These are phyloP conservation scores for Euryodendron excelsum DNA, from an alignment of 148 eudicot genomes.

Conservation along the genomic window DNA sequence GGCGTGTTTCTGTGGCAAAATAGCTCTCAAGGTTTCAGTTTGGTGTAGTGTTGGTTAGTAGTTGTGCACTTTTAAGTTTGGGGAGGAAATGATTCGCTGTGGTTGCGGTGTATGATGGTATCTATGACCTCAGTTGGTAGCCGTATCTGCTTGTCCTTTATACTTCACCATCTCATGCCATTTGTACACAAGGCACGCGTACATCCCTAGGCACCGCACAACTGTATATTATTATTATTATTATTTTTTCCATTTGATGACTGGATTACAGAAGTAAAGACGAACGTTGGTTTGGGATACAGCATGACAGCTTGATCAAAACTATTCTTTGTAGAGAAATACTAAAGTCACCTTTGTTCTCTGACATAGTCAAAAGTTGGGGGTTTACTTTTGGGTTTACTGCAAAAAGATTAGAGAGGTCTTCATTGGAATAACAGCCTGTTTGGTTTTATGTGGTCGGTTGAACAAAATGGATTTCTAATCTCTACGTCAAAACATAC, in stretches of 20 bases:
- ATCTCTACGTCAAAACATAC: not conserved
- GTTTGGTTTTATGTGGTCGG: not conserved
- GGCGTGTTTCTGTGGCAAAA: slow-evolving; percentile 9
- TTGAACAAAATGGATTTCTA: not conserved
- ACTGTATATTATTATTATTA: too few species aligned
- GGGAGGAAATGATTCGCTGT: not conserved
- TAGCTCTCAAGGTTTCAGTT: slow-evolving; percentile 6
- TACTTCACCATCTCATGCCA: not conserved
- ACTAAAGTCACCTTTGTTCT: not conserved
- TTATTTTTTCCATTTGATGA: not conserved
- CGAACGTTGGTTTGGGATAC: not conserved
- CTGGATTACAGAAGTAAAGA: not conserved
- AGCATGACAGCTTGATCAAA: not conserved
- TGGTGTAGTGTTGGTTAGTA: slow-evolving; percentile 12
- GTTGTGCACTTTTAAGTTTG: slow-evolving; percentile 7
- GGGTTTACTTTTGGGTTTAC: slow-evolving; percentile 3
- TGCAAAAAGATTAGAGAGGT: not conserved
- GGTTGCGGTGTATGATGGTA: not conserved
- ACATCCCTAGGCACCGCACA: not conserved
- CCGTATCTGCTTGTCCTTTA: not conserved
- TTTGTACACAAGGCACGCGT: not conserved
- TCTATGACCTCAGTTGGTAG: too few species aligned
- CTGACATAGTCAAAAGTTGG: slow-evolving; percentile 1
- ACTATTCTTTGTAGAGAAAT: not conserved
- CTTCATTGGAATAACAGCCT: not conserved